phyloP scores from a whole-genome alignment of 768 basidiomycete species.

The Leccinum ochraceum region DNA sequence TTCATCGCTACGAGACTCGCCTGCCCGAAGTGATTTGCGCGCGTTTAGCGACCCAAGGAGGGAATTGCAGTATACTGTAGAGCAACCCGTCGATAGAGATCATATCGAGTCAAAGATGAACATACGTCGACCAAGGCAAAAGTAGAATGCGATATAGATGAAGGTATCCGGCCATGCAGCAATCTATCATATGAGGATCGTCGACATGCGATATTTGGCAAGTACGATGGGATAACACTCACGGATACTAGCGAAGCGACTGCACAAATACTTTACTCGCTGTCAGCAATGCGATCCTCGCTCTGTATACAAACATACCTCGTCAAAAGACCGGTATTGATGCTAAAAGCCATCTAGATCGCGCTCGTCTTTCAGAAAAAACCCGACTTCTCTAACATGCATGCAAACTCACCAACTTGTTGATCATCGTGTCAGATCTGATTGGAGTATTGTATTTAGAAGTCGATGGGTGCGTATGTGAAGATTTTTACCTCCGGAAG shows the following conservation, averaged over 20 bases:
- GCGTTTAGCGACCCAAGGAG: constrained; percentile 63
- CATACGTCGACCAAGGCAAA: not conserved
- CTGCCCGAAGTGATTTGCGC: constrained; percentile 46
- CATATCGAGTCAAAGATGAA: not conserved
- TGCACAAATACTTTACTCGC: not conserved
- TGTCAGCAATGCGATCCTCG: not conserved
- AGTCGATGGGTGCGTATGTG: not conserved
- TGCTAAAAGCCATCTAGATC: constrained; percentile 50
- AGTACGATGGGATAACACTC: not conserved
- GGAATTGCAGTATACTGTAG: constrained; percentile 59
- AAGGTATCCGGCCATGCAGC: not conserved
- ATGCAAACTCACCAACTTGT: constrained; percentile 35
- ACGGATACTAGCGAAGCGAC: not conserved
- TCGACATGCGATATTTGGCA: not conserved
- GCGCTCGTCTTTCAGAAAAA: not conserved
- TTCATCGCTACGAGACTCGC: constrained; percentile 23
- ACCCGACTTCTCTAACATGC: no score
- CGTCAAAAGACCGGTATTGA: constrained; percentile 40
- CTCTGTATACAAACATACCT: not conserved
- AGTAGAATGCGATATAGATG: not conserved
- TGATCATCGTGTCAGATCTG: constrained; percentile 56
- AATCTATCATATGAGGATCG: not conserved
- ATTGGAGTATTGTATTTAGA: constrained; percentile 1
- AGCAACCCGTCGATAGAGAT: not conserved
- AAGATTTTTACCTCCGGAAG: constrained; percentile 41